Evolutionary conservation across 192 early-diverging fungal genomes (phyloP).

Genomic region (Mortierella claussenii): DNA sequence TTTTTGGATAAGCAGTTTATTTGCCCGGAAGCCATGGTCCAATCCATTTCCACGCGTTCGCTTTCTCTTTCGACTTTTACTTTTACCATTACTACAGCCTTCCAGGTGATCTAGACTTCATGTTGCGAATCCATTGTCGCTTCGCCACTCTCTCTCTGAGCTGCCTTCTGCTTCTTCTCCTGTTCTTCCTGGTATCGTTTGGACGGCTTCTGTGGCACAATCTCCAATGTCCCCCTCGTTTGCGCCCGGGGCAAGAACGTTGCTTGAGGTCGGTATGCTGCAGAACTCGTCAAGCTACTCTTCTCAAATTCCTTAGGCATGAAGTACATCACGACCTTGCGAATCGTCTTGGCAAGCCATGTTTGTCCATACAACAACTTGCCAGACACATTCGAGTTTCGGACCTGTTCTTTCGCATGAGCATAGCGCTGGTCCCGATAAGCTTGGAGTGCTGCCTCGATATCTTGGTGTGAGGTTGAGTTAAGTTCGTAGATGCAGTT

Average conservation of each 20-base stretch:
- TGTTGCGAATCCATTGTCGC: too few species aligned
- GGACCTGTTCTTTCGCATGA: constrained; percentile 18
- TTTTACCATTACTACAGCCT: too few species aligned
- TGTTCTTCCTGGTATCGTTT: constrained; percentile 17
- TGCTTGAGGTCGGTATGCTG: constrained; percentile 26
- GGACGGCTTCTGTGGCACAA: constrained; percentile 12
- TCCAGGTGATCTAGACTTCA: too few species aligned
- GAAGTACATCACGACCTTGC: background rate
- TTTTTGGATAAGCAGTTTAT: too few species aligned
- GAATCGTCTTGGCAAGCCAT: constrained; percentile 3
- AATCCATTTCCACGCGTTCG: too few species aligned
- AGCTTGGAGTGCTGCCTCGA: constrained; percentile 1
- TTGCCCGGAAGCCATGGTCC: too few species aligned
- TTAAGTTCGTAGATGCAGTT: constrained; percentile 27
- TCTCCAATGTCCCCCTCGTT: constrained; percentile 4
- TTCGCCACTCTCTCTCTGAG: too few species aligned
- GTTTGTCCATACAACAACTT: constrained; percentile 3
- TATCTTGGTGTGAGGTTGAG: background rate
- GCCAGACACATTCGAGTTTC: background rate
- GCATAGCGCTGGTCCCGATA: constrained; percentile 17
- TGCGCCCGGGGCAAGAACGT: constrained; percentile 22
- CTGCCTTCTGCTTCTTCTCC: background rate
- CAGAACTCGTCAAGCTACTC: background rate
- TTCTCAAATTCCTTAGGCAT: constrained; percentile 10
- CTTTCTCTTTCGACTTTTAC: too few species aligned